Conservation (phyloP, 2,329 filamentous ascomycete genomes). For the Magnaporthiopsis incrustans region DNA sequence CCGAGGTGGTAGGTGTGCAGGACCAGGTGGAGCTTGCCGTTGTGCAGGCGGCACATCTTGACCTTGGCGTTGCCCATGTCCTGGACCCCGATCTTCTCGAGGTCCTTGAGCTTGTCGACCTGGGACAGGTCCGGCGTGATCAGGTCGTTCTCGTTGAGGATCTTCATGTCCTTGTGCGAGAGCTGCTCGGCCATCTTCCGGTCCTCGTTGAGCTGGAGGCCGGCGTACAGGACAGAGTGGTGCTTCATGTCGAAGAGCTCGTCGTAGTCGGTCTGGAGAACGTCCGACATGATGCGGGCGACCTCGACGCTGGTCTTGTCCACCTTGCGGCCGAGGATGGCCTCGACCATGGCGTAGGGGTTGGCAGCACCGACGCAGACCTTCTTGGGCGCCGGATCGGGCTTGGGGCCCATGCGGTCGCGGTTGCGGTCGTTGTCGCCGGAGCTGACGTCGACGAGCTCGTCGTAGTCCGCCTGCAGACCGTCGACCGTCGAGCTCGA, state of each 20-base stretch:
- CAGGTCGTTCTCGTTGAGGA: conserved; percentile 33
- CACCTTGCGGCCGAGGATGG: conserved; percentile 32
- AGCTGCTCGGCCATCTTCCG: conserved; percentile 28
- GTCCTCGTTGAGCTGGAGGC: conserved; percentile 30
- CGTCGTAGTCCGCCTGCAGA: conserved; percentile 25
- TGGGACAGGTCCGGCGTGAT: conserved; percentile 33
- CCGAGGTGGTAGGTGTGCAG: conserved; percentile 27
- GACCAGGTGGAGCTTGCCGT: conserved; percentile 35
- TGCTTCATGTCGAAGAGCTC: conserved; percentile 39
- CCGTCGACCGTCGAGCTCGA: conserved; percentile 17
- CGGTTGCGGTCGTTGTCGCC: conserved; percentile 13
- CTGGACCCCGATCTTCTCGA: conserved; percentile 31
- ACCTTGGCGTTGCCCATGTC: conserved; percentile 26
- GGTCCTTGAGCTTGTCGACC: conserved; percentile 27
- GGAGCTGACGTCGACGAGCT: conserved; percentile 16
- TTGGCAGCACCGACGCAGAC: conserved; percentile 32
- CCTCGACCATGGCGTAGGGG: conserved; percentile 35
- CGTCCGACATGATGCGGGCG: conserved; percentile 28
- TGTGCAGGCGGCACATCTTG: conserved; percentile 33
- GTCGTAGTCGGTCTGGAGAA: conserved; percentile 38
- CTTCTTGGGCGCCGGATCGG: conserved; percentile 30
- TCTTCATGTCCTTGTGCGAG: conserved; percentile 29
- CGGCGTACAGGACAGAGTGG: conserved; percentile 32
- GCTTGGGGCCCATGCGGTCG: conserved; percentile 14
- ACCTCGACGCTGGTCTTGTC: conserved; percentile 24